Base-by-base conservation (phyloP, 805 yeast species). In the Candida nitratophila region DNA sequence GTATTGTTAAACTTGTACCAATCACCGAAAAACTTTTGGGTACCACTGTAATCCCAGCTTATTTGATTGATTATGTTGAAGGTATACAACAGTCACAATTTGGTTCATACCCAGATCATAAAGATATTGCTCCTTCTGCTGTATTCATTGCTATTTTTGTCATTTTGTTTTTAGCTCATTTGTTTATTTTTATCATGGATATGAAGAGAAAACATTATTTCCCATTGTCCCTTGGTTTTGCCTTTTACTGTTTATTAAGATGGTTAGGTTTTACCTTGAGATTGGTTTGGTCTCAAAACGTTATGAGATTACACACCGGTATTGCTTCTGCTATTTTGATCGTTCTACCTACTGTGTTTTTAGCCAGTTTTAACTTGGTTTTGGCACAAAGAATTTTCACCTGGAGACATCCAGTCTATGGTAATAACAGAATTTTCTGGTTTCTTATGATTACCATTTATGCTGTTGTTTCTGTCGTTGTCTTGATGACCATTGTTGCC, bases 371-470 rank as follows among this genome's bases (percentile, higher is more conserved):
- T 54, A 81, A 80, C 55, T 68, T 82, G 59, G 73, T 82, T 20
- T 63, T 84, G 42, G 86, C 86, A 4, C 89, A 83, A 58, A 74
- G 91, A 57, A 65, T 83, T 20, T 81, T 82, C 61, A 81, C 87
- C 6, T 82, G 88, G 86, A 69, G 82, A 58, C 90, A 84, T 56
- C 90, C 91, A 8, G 79, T 76, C 42, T 72, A 79, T 11, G 90
- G 89, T 34, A 70, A 77, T 19, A 59, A 73, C 37, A 65, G 60
- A 44, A 46, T 66, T 31, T 77, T 83, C 53, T 76, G 81, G 76
- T 47, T 47, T 30, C 42, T 63, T 26, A 76, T 83, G 82, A 55
- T 71, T 38, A 36, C 60, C 3, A 51, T 79, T 32, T 83, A 84
- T 55, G 51, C 63, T 7, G 51, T 80, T 41, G 88, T 84, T 26